phyloP scores from a whole-genome alignment of 2,329 filamentous ascomycete species.

The Neonectria sp. region DNA sequence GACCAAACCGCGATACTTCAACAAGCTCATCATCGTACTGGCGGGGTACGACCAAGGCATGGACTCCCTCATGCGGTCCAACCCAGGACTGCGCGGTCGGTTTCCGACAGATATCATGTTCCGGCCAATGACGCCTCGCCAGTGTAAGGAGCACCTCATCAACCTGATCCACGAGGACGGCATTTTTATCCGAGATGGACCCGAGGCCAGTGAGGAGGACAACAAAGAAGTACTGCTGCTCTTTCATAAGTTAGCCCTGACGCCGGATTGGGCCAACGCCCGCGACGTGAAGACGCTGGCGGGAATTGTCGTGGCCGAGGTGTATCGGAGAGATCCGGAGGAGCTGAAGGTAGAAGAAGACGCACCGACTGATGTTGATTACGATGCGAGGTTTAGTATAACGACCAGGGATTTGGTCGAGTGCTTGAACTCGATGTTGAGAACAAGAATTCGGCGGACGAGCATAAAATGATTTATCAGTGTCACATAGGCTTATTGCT shows the following conservation, averaged over 20 bases:
- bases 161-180: conserved; percentile 1
- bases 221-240: neutral
- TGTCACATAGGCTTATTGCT: neutral
- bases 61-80: neutral
- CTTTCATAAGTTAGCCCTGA: neutral
- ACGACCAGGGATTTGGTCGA: neutral
- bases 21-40: conserved; percentile 30
- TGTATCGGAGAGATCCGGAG: neutral
- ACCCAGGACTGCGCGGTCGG: neutral
- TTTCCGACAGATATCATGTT: conserved; percentile 3
- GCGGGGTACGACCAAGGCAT: conserved; percentile 28
- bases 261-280: neutral
- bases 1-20: conserved; percentile 21
- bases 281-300: neutral
- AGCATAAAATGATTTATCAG: neutral
- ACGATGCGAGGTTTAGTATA: neutral
- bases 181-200: neutral
- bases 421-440: neutral
- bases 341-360: neutral
- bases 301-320: neutral
- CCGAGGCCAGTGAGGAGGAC: neutral
- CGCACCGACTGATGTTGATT: neutral
- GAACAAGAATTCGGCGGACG: neutral
- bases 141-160: neutral
- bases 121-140: neutral